Conservation (phyloP, 2,329 filamentous ascomycete genomes). For the Domatiomyces globalis region DNA sequence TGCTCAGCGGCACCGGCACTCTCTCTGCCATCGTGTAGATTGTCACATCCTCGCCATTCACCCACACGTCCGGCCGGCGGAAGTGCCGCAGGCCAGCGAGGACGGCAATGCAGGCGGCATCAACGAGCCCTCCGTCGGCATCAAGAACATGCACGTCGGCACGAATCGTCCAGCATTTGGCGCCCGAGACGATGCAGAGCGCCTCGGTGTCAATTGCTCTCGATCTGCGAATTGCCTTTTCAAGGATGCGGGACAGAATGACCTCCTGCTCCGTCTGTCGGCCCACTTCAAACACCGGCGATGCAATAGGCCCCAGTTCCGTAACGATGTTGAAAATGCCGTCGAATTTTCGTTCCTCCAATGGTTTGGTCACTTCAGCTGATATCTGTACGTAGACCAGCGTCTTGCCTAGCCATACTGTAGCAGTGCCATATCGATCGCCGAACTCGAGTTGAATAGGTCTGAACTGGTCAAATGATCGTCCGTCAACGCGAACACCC, state of each 20-base stretch:
- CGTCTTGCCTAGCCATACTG: conserved; percentile 80
- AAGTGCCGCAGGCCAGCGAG: conserved; percentile 85
- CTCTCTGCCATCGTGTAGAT: conserved; percentile 74
- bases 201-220: conserved; percentile 91
- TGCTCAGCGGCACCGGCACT: conserved; percentile 76
- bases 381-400: conserved; percentile 78
- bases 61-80: conserved; percentile 72
- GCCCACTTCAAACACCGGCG: conserved; percentile 76
- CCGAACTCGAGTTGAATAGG: conserved; percentile 67
- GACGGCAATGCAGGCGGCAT: conserved; percentile 72
- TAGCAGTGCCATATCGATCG: conserved; percentile 78
- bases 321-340: conserved; percentile 86
- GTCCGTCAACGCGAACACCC: conserved; percentile 69
- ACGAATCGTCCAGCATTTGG: conserved; percentile 82
- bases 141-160: conserved; percentile 85
- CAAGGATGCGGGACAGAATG: conserved; percentile 72
- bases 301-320: conserved; percentile 84
- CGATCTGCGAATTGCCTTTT: conserved; percentile 86
- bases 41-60: conserved; percentile 70
- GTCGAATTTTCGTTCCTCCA: conserved; percentile 80
- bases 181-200: conserved; percentile 77
- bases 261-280: conserved; percentile 63
- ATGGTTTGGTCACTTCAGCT: conserved; percentile 74
- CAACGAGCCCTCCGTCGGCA: conserved; percentile 79
- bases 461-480: conserved; percentile 66